Base-by-base conservation (phyloP, 352 stramenopile species). In the Phytopythium kandeliae region DNA sequence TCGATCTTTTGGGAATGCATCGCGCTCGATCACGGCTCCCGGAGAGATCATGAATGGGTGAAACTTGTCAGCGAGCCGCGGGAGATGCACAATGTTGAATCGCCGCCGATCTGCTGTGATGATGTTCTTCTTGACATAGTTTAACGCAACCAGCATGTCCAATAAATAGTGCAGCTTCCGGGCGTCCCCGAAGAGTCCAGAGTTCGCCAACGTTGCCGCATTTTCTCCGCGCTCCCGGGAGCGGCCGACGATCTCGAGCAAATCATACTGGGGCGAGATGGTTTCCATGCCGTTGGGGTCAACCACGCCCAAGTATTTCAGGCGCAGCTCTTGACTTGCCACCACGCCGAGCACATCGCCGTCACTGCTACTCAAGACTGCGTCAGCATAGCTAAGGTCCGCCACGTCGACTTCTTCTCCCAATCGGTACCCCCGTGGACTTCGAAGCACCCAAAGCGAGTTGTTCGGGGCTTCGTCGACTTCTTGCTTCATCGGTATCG, bases 81-180 rank as follows among this genome's bases (percentile, higher is more conserved):
- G 66, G 40, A 94, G 63, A 35, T 94, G 80, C 31, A 94, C 56
- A 16, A 91, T 89, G 30, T 92, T 94, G 64, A 92, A 94, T 24
- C 83, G 71, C 44, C 67, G 67, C 17, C 80, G 71, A 12, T 87
- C 65, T 24, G 78, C 60, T 8, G 68, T 81, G 37, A 93, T 65
- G 35, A 92, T 92, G 43, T 89, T 89, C 53, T 94, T 94, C 17
- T 70, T 67, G 24, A 89, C 66, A 38, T 78, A 77, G 10, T 71
- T 74, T 19, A 58, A 60, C 28, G 55, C 74, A 38, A 92, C 67
- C n/a, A 94, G 57, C 53, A 88, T 64, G 50, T 94, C 80, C 19
- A 94, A 61, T n/a, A 90, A 51, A 54, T 94, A 91, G 44, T 94
- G 80, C 8, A 92, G 59, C 54, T 90, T 89, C 11, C 78, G 69